Conservation (phyloP, 805 yeast genomes). For the Yarrowia sp. region DNA sequence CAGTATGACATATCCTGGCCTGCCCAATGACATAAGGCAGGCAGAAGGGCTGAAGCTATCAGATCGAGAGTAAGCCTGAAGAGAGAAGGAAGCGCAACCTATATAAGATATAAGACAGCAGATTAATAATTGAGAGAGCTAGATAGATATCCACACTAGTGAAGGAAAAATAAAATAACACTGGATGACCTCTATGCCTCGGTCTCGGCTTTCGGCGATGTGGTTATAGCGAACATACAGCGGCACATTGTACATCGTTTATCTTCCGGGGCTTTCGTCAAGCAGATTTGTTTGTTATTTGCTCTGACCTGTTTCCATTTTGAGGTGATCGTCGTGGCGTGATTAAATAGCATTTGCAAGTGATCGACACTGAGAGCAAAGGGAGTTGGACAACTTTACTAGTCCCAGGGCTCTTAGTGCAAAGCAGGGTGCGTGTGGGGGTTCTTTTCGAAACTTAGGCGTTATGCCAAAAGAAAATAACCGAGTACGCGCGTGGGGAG, state of each 20-base stretch:
- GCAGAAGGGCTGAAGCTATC: not conserved
- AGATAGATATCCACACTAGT: not conserved
- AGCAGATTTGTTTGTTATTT: not conserved
- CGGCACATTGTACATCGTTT: not conserved
- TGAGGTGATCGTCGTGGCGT: conserved; percentile 15
- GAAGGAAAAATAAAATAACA: too few relatives aligned
- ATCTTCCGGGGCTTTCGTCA: not conserved
- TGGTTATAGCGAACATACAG: not conserved
- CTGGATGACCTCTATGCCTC: too few relatives aligned
- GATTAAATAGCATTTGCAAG: conserved; percentile 11
- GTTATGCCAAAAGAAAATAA: conserved; percentile 1
- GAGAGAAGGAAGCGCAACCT: too few relatives aligned
- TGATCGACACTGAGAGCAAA: conserved; percentile 11
- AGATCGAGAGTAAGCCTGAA: not conserved
- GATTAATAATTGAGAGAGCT: not conserved
- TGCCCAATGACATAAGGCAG: not conserved
- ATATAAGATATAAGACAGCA: not conserved
- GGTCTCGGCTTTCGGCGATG: not conserved
- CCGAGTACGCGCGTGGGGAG: not conserved
- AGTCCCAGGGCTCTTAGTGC: not conserved
- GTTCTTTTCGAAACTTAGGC: too few relatives aligned
- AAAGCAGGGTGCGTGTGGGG: conserved; percentile 5
- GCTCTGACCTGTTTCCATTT: not conserved
- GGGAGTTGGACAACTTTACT: not conserved
- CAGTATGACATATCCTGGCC: not conserved